Evolutionary conservation across 2,329 filamentous ascomycete species (phyloP).

Genomic region (Seiridium unicorne): DNA sequence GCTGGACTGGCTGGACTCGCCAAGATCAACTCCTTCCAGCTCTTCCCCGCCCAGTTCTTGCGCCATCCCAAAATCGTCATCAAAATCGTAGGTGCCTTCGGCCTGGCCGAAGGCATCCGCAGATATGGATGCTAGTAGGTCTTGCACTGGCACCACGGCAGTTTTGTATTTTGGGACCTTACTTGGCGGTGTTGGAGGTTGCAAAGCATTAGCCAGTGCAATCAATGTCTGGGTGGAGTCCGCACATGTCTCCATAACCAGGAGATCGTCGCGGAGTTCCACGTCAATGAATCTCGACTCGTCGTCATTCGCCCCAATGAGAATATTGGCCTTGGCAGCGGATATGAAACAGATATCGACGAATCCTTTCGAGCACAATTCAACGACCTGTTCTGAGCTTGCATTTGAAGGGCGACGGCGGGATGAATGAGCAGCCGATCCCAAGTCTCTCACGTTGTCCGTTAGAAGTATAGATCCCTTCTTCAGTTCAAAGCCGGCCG

Average conservation of each 20-base stretch:
- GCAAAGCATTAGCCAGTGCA: constrained; percentile 72
- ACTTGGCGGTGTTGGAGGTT: constrained; percentile 79
- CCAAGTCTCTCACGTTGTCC: constrained; percentile 62
- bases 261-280: constrained; percentile 78
- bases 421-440: constrained; percentile 36
- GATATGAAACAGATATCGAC: constrained; percentile 87
- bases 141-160: constrained; percentile 78
- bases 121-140: constrained; percentile 87
- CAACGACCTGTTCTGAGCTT: constrained; percentile 50
- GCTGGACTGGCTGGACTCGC: constrained; percentile 29
- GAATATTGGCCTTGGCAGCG: constrained; percentile 68
- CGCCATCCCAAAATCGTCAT: constrained; percentile 59
- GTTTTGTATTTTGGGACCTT: constrained; percentile 85
- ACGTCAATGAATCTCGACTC: constrained; percentile 70
- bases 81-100: constrained; percentile 61
- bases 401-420: constrained; percentile 33
- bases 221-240: constrained; percentile 95
- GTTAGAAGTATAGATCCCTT: constrained; percentile 83
- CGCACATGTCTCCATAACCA: constrained; percentile 92
- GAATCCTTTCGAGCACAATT: constrained; percentile 67
- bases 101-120: constrained; percentile 74
- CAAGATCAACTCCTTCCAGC: constrained; percentile 35
- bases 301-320: constrained; percentile 55
- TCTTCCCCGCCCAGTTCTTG: constrained; percentile 45
- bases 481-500: constrained; percentile 65